phyloP scores from a whole-genome alignment of 805 yeast genomes.

The Cyberlindnera mycetangii region DNA sequence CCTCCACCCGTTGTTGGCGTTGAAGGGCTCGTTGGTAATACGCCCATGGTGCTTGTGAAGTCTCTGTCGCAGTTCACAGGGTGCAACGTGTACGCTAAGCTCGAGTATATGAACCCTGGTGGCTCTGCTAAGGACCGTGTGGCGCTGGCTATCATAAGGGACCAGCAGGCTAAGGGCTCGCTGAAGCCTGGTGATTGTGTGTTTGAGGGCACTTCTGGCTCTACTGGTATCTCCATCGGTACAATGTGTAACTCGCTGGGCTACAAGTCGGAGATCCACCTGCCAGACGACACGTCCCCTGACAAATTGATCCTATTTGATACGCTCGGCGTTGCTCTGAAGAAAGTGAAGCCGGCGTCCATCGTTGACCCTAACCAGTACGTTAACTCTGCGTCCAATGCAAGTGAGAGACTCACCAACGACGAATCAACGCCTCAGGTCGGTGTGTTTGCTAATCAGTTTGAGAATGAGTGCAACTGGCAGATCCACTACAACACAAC shows the following conservation, averaged over 20 bases:
- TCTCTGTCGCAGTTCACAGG: conserved; percentile 74
- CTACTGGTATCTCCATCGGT: conserved; percentile 94
- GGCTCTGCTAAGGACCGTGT: conserved; percentile 96
- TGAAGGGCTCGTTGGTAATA: conserved; percentile 82
- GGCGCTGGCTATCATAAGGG: conserved; percentile 76
- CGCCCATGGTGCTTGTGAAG: conserved; percentile 74
- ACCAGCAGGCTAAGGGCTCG: conserved; percentile 58
- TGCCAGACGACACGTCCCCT: conserved; percentile 88
- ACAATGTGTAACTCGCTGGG: conserved; percentile 87
- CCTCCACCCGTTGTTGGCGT: conserved; percentile 49
- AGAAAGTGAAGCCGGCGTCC: conserved; percentile 89
- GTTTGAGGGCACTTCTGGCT: conserved; percentile 95
- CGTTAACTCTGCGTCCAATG: conserved; percentile 77
- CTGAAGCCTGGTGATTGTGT: conserved; percentile 66
- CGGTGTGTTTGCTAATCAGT: conserved; percentile 93
- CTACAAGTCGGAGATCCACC: conserved; percentile 85
- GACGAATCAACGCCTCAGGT: conserved; percentile 36
- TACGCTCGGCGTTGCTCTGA: conserved; percentile 77
- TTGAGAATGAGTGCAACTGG: conserved; percentile 94
- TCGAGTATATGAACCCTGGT: conserved; percentile 86
- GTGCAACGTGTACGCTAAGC: conserved; percentile 79
- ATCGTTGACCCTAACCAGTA: conserved; percentile 93
- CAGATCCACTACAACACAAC: conserved; percentile 74
- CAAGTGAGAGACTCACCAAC: conserved; percentile 48
- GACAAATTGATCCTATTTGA: conserved; percentile 75